phyloP scores from a whole-genome alignment of 75 land plant species.

The Isoetes taiwanensis region DNA sequence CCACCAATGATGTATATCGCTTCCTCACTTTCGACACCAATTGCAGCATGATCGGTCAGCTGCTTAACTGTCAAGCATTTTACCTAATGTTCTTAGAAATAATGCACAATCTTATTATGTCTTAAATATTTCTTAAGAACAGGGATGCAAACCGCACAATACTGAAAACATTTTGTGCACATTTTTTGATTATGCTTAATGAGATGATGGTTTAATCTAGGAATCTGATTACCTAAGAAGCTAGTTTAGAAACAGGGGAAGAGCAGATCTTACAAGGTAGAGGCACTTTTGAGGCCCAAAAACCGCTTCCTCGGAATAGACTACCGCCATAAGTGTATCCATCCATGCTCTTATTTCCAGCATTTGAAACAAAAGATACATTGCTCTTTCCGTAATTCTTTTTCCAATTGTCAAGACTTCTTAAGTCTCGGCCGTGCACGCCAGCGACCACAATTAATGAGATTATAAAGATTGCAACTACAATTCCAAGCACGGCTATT shows the following conservation, averaged over 20 bases:
- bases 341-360: not conserved
- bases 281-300: conserved; percentile 16
- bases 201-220: not conserved
- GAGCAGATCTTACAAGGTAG: conserved; percentile 15
- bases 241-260: not conserved
- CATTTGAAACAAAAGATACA: conserved; percentile 14
- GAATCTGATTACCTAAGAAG: not conserved
- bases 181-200: not conserved
- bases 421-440: conserved; percentile 11
- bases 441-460: conserved; percentile 23
- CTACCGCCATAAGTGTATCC: conserved; percentile 34
- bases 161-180: not conserved
- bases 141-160: not conserved
- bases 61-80: conserved; percentile 1
- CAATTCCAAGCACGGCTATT: conserved; percentile 8
- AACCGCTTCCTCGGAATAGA: conserved; percentile 36
- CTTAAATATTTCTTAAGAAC: not conserved
- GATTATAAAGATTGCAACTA: conserved; percentile 15
- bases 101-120: not conserved
- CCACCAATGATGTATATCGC: conserved; percentile 23
- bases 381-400: conserved; percentile 12
- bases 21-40: conserved; percentile 12
- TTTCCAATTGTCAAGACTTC: not conserved
- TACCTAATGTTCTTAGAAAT: no score
- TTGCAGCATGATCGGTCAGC: conserved; percentile 25